Base-by-base conservation (phyloP, 2,329 filamentous ascomycete species). In the Pestalotiopsis sp. region DNA sequence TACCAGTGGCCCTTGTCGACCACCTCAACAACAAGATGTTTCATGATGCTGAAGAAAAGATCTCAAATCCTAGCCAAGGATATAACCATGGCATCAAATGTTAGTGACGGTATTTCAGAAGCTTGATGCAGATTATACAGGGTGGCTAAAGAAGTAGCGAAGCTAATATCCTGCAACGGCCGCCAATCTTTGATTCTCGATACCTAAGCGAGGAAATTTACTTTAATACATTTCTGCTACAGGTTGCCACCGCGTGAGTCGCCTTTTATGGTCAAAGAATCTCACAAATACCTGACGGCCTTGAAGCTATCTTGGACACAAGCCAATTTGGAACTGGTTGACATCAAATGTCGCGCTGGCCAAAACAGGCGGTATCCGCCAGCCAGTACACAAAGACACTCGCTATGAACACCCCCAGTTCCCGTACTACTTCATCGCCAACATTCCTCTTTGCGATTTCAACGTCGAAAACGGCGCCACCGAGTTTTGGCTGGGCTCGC, bases 401-500 rank as follows among this genome's bases (percentile, higher is more conserved):
- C 70, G 70, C 58, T 81, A 79, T 71, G 74, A 69, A 63, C 80
- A 82, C 70, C 80, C 80, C 17, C 73, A 74, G 64, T 76, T 68
- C 61, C 80, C 80, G 1, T 81, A 80, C 74, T 80, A 75, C 72
- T 75, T 80, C 52, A 80, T 82, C 68, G 79, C 80, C 71, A 82
- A 82, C 69, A 71, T 81, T 9, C 78, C 80, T 3, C 75, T 82
- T n/a, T 77, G 75, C 69, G 71, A 77, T 68, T 81, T 82, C 73
- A 75, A 70, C 58, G 64, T 69, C 2, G 74, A 69, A 25, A 82
- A 78, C 66, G 80, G 80, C 31, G 73, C 78, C 1, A 82, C 80
- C 3, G 80, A 82, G 71, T 82, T 82, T 72, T 82, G 79, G 80
- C 77, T 82, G 6, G 80, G 80, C 3, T 78, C 79, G n/a, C 79